These are phyloP conservation scores for Rhizopus delemar DNA, from an alignment of 371 early-diverging fungal species.

Conservation along the genomic window DNA sequence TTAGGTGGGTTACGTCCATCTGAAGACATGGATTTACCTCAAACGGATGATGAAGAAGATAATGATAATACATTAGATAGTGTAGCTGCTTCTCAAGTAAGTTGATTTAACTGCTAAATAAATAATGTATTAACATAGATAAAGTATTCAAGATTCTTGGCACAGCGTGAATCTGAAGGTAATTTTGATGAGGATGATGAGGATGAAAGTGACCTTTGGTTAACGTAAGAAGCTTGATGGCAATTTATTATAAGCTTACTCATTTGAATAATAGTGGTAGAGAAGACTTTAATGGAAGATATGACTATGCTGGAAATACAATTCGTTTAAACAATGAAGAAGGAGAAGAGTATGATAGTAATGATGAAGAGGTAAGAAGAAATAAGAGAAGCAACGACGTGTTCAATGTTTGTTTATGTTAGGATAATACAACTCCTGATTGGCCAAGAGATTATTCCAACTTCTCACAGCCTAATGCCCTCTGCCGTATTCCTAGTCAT, in stretches of 20 bases:
- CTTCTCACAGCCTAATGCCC: constrained; percentile 39
- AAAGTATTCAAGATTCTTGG: constrained; percentile 30
- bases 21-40: constrained; percentile 34
- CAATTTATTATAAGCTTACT: background rate
- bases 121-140: too few species aligned
- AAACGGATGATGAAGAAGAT: constrained; percentile 29
- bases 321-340: constrained; percentile 4
- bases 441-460: constrained; percentile 42
- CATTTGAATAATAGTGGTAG: constrained; percentile 16
- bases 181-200: constrained; percentile 36
- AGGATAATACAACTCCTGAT: constrained; percentile 24
- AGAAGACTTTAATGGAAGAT: constrained; percentile 28
- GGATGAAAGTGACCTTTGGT: constrained; percentile 30
- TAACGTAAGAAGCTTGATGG: constrained; percentile 3
- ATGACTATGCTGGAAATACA: constrained; percentile 10
- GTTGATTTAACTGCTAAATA: background rate
- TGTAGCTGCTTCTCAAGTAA: constrained; percentile 27
- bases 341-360: constrained; percentile 14
- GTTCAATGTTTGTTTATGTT: background rate
- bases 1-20: constrained; percentile 84
- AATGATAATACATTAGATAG: constrained; percentile 28
- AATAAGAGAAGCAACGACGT: constrained; percentile 19
- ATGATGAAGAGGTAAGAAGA: constrained; percentile 19
- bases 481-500: constrained; percentile 33
- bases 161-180: constrained; percentile 30